These are phyloP conservation scores for Fusarium sp. DNA, from an alignment of 2,329 filamentous ascomycete genomes.

Conservation along the genomic window DNA sequence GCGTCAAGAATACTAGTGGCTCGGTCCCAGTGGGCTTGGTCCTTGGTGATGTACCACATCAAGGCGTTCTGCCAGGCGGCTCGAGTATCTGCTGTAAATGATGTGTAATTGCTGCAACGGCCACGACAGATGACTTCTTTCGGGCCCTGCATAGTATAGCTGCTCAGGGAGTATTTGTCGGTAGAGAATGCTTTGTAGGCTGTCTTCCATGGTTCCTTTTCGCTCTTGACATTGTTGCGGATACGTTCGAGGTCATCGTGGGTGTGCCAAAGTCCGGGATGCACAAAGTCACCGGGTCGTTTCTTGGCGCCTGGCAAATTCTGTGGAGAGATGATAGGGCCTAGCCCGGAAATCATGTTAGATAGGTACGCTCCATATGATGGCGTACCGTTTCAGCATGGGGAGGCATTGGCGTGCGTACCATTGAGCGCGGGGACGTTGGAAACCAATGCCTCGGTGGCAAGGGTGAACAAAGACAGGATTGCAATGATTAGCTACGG, in stretches of 20 bases:
- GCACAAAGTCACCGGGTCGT: constrained; percentile 37
- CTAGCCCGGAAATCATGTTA: neutral
- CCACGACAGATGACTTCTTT: constrained; percentile 47
- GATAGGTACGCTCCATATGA: neutral
- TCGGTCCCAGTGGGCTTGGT: constrained; percentile 48
- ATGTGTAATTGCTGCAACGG: constrained; percentile 48
- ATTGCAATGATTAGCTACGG: neutral
- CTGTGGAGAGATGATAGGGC: neutral
- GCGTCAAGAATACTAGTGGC: constrained; percentile 51
- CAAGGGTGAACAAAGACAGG: neutral
- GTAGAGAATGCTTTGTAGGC: neutral
- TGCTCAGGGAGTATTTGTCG: neutral
- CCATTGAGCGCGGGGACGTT: neutral
- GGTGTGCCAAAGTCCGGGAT: constrained; percentile 47
- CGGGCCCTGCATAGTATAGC: constrained; percentile 46
- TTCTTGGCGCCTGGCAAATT: neutral
- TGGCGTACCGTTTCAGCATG: neutral
- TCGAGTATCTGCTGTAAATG: constrained; percentile 49
- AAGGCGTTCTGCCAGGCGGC: constrained; percentile 54
- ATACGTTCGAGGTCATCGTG: constrained; percentile 48
- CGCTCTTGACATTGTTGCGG: constrained; percentile 33
- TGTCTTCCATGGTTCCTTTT: constrained; percentile 16
- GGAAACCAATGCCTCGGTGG: neutral
- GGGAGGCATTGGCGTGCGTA: no score
- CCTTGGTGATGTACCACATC: constrained; percentile 55